These are phyloP conservation scores for Phaeosphaeriaceae sp. DNA, from an alignment of 2,329 filamentous ascomycete species.

Conservation along the genomic window DNA sequence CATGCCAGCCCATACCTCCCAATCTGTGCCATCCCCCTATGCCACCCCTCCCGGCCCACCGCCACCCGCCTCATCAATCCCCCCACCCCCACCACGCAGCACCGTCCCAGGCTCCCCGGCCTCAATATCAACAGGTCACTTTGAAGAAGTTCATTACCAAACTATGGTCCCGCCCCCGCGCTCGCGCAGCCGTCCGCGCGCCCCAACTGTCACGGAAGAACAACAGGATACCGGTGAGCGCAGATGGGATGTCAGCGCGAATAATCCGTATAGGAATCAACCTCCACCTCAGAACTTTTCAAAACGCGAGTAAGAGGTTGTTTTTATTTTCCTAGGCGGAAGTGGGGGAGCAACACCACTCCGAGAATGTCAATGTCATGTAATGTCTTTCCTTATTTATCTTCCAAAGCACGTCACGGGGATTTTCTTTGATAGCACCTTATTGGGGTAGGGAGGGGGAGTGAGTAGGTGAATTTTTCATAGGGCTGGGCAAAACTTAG, in stretches of 20 bases:
- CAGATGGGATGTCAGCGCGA: conserved; percentile 18
- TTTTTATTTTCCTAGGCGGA: no score
- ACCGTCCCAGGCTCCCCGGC: conserved; percentile 37
- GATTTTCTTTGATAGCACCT: no score
- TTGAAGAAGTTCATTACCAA: conserved; percentile 44
- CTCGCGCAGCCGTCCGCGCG: conserved; percentile 24
- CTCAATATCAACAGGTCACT: conserved; percentile 40
- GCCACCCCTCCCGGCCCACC: conserved; percentile 26
- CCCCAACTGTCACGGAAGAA: conserved; percentile 19
- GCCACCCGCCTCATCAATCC: conserved; percentile 6
- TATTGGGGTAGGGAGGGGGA: no score
- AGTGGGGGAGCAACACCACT: no score
- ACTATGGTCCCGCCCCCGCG: conserved; percentile 40
- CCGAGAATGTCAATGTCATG: no score
- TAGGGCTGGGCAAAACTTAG: no score
- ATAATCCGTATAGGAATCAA: conserved; percentile 22
- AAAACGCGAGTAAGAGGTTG: conserved; percentile 18
- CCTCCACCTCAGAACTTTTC: conserved; percentile 6
- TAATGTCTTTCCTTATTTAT: no score
- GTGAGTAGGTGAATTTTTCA: no score
- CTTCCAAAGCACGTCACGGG: no score
- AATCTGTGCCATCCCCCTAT: conserved; percentile 26
- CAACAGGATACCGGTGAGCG: conserved; percentile 24
- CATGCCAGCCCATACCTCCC: conserved; percentile 40
- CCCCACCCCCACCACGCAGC: conserved; percentile 25